Evolutionary conservation across 768 basidiomycete genomes (phyloP).

Genomic region (Lactarius vividus): DNA sequence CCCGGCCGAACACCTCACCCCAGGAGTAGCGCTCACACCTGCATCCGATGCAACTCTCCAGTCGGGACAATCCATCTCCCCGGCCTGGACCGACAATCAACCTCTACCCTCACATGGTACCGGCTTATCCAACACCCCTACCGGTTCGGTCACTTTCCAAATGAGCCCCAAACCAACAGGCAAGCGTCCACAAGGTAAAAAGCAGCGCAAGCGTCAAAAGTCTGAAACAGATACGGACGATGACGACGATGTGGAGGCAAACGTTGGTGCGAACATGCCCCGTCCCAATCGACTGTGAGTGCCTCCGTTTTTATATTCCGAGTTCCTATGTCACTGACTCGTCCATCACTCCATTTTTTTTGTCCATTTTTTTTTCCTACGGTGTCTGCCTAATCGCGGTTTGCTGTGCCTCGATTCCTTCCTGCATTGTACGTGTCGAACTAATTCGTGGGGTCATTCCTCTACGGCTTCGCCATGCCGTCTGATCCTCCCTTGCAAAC

Average conservation of each 20-base stretch:
- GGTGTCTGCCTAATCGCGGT: not conserved
- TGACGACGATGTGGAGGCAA: not conserved
- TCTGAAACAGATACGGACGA: constrained; percentile 19
- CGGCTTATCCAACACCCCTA: constrained; percentile 2
- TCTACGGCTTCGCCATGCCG: not conserved
- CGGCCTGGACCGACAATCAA: constrained; percentile 7
- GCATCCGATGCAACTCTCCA: constrained; percentile 8
- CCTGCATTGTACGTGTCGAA: constrained; percentile 6
- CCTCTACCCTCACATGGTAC: constrained; percentile 9
- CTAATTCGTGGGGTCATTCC: not conserved
- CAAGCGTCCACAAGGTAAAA: not conserved
- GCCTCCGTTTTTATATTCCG: not conserved
- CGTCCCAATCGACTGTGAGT: constrained; percentile 25
- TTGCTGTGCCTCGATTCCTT: not conserved
- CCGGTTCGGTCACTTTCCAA: not conserved
- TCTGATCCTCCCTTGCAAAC: not conserved
- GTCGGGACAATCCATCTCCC: constrained; percentile 7
- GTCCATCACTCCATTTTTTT: not conserved
- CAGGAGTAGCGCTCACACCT: constrained; percentile 2
- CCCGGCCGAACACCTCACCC: constrained; percentile 10
- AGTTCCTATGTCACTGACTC: constrained; percentile 1
- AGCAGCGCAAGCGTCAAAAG: constrained; percentile 14
- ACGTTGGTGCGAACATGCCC: not conserved
- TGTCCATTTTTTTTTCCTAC: not conserved
- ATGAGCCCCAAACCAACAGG: not conserved